phyloP scores from a whole-genome alignment of 2,329 filamentous ascomycete genomes.

The Alternaria viburni region DNA sequence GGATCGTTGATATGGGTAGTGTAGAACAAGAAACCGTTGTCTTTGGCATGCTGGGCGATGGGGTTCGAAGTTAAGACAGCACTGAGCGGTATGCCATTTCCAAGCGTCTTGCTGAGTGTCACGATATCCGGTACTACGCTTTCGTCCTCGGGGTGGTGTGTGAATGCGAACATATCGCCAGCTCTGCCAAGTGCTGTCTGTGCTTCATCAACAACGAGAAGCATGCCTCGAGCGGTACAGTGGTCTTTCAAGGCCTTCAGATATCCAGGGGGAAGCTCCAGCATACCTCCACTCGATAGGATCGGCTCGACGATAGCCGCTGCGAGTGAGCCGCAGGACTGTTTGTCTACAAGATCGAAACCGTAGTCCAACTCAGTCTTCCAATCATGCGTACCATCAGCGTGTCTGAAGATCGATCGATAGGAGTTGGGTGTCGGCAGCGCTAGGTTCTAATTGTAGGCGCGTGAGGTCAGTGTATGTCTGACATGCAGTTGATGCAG shows the following conservation, averaged over 20 bases:
- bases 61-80: constrained; percentile 63
- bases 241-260: constrained; percentile 60
- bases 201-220: constrained; percentile 48
- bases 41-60: constrained; percentile 58
- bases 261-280: constrained; percentile 65
- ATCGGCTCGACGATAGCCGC: constrained; percentile 69
- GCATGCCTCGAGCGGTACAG: constrained; percentile 42
- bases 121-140: constrained; percentile 60
- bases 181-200: constrained; percentile 46
- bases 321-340: constrained; percentile 66
- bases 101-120: constrained; percentile 66
- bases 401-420: constrained; percentile 64
- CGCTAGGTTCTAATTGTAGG: constrained; percentile 49
- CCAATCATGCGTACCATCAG: constrained; percentile 70
- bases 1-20: constrained; percentile 70
- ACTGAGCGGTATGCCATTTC: constrained; percentile 65
- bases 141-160: constrained; percentile 34
- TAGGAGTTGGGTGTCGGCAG: constrained; percentile 68
- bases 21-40: constrained; percentile 62
- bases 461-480: not conserved
- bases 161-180: constrained; percentile 60
- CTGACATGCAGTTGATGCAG: not conserved
- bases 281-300: constrained; percentile 65
- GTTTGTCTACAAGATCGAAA: constrained; percentile 65
- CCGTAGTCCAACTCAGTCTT: constrained; percentile 68